These are phyloP conservation scores for Chaetomidium leptoderma DNA, from an alignment of 495 filamentous ascomycete genomes.

Conservation along the genomic window DNA sequence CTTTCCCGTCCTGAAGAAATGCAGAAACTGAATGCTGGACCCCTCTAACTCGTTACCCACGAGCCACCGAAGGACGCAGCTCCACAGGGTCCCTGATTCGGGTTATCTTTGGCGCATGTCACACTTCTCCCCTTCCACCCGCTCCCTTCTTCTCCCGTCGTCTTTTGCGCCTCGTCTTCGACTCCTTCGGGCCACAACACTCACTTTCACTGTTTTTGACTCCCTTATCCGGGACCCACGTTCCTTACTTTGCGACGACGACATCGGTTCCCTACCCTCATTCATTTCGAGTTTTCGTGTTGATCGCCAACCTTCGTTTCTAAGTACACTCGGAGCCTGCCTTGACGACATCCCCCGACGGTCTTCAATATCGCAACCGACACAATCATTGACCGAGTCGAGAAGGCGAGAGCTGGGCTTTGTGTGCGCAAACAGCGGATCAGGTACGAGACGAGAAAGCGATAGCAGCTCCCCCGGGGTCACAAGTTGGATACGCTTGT, in stretches of 20 bases:
- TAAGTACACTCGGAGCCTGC: conserved; percentile 3
- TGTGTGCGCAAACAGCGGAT: not conserved
- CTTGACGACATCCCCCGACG: not conserved
- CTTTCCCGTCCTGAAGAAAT: conserved; percentile 16
- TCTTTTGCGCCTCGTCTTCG: conserved; percentile 13
- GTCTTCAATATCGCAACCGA: not conserved
- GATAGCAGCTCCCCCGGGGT: not conserved
- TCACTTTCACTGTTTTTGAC: conserved; percentile 20
- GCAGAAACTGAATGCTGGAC: not conserved
- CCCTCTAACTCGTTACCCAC: too few species aligned
- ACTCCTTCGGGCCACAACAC: conserved; percentile 12
- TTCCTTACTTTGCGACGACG: conserved; percentile 18
- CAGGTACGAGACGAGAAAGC: not conserved
- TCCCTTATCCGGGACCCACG: conserved; percentile 14
- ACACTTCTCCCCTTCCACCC: conserved; percentile 19
- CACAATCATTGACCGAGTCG: not conserved
- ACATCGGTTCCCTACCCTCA: conserved; percentile 8
- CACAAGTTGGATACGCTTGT: conserved; percentile 12
- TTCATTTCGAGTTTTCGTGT: conserved; percentile 20
- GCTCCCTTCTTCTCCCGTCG: conserved; percentile 12
- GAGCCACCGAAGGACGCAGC: not conserved
- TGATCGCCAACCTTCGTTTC: conserved; percentile 23
- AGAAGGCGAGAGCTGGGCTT: not conserved
- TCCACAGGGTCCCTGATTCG: conserved; percentile 12
- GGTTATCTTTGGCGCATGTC: conserved; percentile 25